Conservation (phyloP, 345 rosid genomes). For the Arabidopsis suecica region DNA sequence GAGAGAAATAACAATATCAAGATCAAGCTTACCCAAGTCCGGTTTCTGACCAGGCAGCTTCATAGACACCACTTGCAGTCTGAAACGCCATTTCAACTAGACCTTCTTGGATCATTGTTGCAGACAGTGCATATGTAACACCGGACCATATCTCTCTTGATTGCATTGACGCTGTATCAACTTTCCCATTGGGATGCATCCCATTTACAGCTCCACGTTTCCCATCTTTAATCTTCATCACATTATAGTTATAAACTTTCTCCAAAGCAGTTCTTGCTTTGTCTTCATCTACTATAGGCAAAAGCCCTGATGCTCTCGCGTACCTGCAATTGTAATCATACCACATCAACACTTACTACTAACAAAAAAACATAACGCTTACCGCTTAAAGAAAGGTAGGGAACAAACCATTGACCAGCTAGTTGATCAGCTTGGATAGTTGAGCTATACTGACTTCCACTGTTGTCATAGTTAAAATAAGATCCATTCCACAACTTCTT, state of each 20-base stretch:
- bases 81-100: constrained; percentile 71
- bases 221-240: constrained; percentile 81
- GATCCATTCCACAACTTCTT: constrained; percentile 92
- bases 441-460: constrained; percentile 63
- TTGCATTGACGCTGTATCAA: constrained; percentile 80
- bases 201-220: constrained; percentile 92
- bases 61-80: constrained; percentile 77
- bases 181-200: constrained; percentile 84
- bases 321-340: constrained; percentile 58
- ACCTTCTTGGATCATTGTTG: constrained; percentile 88
- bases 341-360: constrained; percentile 7
- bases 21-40: constrained; percentile 74
- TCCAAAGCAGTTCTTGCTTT: constrained; percentile 71
- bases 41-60: constrained; percentile 80
- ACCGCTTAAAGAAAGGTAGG: not conserved
- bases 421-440: constrained; percentile 97
- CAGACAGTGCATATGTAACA: constrained; percentile 90
- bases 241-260: constrained; percentile 76
- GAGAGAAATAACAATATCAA: not conserved
- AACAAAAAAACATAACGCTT: not conserved
- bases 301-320: constrained; percentile 81
- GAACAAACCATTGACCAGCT: constrained; percentile 87
- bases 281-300: constrained; percentile 71
- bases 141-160: constrained; percentile 97
- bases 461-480: constrained; percentile 81